Base-by-base conservation (phyloP, 208 protist species). In the Histomonas meleagridis region DNA sequence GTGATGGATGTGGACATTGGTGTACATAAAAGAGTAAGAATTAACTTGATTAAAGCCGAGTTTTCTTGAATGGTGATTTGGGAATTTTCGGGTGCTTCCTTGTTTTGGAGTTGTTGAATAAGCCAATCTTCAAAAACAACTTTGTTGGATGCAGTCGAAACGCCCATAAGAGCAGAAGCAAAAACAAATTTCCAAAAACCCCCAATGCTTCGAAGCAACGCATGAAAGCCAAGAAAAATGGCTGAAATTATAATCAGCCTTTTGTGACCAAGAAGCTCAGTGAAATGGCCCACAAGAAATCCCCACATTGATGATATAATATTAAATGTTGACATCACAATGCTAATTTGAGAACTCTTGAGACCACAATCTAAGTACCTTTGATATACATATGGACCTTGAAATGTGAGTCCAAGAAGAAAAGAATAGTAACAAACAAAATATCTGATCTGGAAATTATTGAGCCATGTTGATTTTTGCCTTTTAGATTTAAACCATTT, bases 101-200 rank as follows among this genome's bases (percentile, higher is more conserved):
- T 32, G 32, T 86, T 28, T 35, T 86, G 40, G 5, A 86, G 46
- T 18, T 46, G 18, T 32, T 38, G 18, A 32, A 46, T 48, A n/a
- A 86, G 76, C 76, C 76, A 86, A 16, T 86, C 76, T n/a, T 86
- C 76, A 49, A 86, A 86, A 55, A 86, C 76, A 32, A 86, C 76
- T 38, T 46, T 32, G 28, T 86, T 86, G 7, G 76, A 86, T 16
- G 76, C 46, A 53, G 76, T 86, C 10, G 76, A 86, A 18, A 86
- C 46, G 16, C 76, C 76, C 76, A 86, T 86, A 1, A 86, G 18
- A 21, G 38, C 23, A 32, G 76, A 86, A 12, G 76, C 9, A 35
- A 86, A 2, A 0, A 86, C 23, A 86, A 86, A 86, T 1, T 0
- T 26, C 0, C 7, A 14, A 86, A 51, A 86, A 32, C 40, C 46